Evolutionary conservation across 2,329 filamentous ascomycete species (phyloP).

Genomic region (Coleophoma eucalyptorum): DNA sequence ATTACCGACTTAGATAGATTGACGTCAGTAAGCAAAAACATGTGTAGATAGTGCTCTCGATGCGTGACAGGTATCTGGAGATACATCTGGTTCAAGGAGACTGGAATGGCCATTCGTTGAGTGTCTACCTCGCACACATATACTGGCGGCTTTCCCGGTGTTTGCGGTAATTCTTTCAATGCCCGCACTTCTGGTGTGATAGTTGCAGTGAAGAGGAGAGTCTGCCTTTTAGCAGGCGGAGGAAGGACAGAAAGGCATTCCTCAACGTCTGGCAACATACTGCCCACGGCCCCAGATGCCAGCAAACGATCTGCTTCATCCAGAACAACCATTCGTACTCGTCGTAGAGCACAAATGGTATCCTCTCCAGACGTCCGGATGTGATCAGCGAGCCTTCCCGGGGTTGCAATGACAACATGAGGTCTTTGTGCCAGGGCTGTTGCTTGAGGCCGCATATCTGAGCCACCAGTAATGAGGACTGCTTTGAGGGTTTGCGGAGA

Average conservation of each 20-base stretch:
- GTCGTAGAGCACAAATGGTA: conserved; percentile 75
- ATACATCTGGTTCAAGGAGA: conserved; percentile 79
- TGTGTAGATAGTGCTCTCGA: conserved; percentile 91
- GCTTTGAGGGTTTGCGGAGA: conserved; percentile 84
- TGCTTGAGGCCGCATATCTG: conserved; percentile 89
- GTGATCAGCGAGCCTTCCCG: conserved; percentile 89
- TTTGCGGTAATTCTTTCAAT: conserved; percentile 71
- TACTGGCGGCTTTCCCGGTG: conserved; percentile 67
- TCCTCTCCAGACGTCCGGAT: conserved; percentile 89
- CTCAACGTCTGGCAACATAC: conserved; percentile 92
- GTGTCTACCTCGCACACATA: conserved; percentile 89
- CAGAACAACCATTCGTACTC: conserved; percentile 82
- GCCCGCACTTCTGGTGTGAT: conserved; percentile 89
- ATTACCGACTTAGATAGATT: conserved; percentile 79
- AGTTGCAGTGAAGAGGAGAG: conserved; percentile 92
- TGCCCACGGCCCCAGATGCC: conserved; percentile 66
- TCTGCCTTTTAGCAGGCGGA: conserved; percentile 76
- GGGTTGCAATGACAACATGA: conserved; percentile 92
- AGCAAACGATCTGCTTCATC: conserved; percentile 94
- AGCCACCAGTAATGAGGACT: conserved; percentile 84
- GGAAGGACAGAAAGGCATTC: conserved; percentile 82
- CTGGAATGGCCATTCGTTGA: conserved; percentile 69
- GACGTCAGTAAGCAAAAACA: conserved; percentile 73
- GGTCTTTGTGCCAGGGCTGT: conserved; percentile 77
- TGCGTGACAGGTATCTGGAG: conserved; percentile 87